Base-by-base conservation (phyloP, 768 basidiomycete species). In the Macrolepiota dolichaula region DNA sequence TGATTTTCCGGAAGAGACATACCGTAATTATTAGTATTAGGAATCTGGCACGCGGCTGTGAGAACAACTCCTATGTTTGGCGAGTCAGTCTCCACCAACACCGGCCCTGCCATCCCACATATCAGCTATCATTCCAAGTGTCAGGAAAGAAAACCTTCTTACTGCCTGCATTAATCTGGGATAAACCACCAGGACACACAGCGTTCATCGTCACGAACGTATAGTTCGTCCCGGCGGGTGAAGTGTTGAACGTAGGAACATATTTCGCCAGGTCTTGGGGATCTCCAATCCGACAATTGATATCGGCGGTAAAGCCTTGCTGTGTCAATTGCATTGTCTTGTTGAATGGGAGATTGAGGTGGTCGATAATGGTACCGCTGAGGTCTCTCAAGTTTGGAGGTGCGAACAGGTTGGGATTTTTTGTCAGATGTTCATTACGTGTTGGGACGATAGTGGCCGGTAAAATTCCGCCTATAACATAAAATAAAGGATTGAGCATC, bases 231-330 rank as follows among this genome's bases (percentile, higher is more conserved):
- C 12, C 1, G 17, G 9, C 10, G 12, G 9, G 36, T 13, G 35
- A 17, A 6, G 10, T 6, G 10, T 13, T 12, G 11, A 38, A 50
- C 2, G 6, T 22, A 25, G 57, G 10, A 9, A 7, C 29, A 24
- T 57, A 57, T 15, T 4, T 49, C 10, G 11, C 49, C 17, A 25
- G 46, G 22, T 15, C 57, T 36, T 50, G 46, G 10, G 46, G 15
- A 17, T 58, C 11, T 7, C 25, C 9, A 9, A 38, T 24, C 13
- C 32, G 57, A 27, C 36, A 58, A 24, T 37, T 13, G 15, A 51
- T 36, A 25, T 58, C 47, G 2, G 57, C 57, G 3, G 57, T 58
- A 35, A 58, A 51, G 13, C 49, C 49, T 51, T 58, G 57, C n/a
- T 51, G 47, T 24, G 29, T n/a, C 32, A 58, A 35, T 38, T 22